These are phyloP conservation scores for Corymbia calophylla DNA, from an alignment of 441 rosid genomes.

Conservation along the genomic window DNA sequence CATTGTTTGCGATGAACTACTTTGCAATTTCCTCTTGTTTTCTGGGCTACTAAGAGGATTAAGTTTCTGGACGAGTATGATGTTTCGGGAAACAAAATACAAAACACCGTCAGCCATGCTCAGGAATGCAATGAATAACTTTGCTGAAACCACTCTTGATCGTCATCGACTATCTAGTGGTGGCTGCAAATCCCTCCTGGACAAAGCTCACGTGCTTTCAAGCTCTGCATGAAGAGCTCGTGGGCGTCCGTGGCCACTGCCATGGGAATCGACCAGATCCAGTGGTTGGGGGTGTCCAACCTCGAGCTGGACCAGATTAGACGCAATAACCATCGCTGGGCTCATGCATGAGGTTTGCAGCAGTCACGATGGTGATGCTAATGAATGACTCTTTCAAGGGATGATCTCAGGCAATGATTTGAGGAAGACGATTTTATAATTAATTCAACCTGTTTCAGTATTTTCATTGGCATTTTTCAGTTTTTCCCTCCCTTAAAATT, in stretches of 20 bases:
- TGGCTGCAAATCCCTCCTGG: accelerated
- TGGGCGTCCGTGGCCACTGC: background rate
- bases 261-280: background rate
- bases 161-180: background rate
- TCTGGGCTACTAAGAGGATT: background rate
- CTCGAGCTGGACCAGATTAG: background rate
- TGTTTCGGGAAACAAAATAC: too few species aligned
- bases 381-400: background rate
- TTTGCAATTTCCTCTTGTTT: background rate
- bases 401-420: background rate
- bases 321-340: background rate
- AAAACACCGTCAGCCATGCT: background rate
- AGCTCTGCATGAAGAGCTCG: background rate
- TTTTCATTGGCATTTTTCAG: too few species aligned
- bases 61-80: too few species aligned
- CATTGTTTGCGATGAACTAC: background rate
- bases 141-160: too few species aligned
- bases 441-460: too few species aligned
- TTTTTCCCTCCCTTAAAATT: too few species aligned
- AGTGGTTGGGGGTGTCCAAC: background rate
- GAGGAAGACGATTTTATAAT: background rate
- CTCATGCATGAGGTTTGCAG: background rate
- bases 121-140: accelerated
- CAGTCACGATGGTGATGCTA: too few species aligned
- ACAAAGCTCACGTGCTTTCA: background rate